Conservation (phyloP, 257 asterid genomes). For the Solanum sitiens region DNA sequence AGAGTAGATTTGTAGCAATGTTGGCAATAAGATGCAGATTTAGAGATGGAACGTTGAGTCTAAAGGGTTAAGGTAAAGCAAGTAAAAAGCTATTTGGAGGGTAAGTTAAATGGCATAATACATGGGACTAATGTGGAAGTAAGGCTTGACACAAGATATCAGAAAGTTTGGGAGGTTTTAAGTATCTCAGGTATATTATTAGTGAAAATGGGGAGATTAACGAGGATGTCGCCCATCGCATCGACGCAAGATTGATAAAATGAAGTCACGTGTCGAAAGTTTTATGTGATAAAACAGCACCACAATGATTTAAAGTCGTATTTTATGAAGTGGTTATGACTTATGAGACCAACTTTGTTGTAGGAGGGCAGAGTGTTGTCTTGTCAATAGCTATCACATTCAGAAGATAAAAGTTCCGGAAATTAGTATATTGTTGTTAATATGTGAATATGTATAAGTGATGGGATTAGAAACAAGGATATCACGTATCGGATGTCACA, state of each 20-base stretch:
- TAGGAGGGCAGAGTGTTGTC: background rate
- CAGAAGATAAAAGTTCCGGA: background rate
- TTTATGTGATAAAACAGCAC: background rate
- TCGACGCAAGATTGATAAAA: too few relatives aligned
- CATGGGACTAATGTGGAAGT: background rate
- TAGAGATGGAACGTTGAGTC: too few relatives aligned
- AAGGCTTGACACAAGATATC: too few relatives aligned
- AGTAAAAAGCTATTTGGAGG: background rate
- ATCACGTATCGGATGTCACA: background rate
- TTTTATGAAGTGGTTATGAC: background rate
- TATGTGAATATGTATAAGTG: background rate
- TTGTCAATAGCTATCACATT: background rate
- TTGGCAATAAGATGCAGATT: background rate
- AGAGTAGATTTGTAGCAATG: fast-evolving
- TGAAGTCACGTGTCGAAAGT: fast-evolving
- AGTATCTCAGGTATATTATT: background rate
- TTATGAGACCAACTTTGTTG: background rate
- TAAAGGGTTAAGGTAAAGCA: background rate
- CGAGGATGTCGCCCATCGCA: background rate
- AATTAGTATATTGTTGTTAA: background rate
- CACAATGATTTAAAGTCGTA: background rate
- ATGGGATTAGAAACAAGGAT: too few relatives aligned
- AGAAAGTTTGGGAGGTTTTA: background rate
- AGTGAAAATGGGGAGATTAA: background rate
- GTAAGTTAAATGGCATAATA: background rate